These are phyloP conservation scores for Skeletonema marinoi DNA, from an alignment of 108 stramenopile species.

Conservation along the genomic window DNA sequence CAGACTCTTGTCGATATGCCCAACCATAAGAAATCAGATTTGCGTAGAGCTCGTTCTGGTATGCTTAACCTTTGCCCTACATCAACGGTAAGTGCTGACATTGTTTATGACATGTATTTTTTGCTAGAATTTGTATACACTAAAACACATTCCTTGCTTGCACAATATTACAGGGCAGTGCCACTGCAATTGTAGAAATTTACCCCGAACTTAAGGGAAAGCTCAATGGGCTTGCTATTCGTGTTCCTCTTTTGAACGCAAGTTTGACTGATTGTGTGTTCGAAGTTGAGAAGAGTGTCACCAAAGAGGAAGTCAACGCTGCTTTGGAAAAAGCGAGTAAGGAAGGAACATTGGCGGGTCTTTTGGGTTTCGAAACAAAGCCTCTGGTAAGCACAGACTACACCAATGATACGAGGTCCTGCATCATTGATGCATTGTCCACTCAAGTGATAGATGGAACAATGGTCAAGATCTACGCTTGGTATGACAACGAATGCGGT, in stretches of 20 bases:
- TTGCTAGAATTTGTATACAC: not conserved
- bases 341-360: constrained; percentile 80
- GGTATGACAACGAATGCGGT: constrained; percentile 93
- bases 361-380: constrained; percentile 89
- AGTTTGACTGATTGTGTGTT: constrained; percentile 90
- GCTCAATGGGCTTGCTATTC: constrained; percentile 92
- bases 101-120: not conserved
- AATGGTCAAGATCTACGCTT: constrained; percentile 92
- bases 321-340: constrained; percentile 80
- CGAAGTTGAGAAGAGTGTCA: constrained; percentile 78
- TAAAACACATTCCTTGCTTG: not conserved
- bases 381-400: constrained; percentile 92
- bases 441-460: constrained; percentile 95
- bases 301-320: constrained; percentile 86
- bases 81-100: constrained; percentile 59
- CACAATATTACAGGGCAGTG: constrained; percentile 46
- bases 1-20: constrained; percentile 93
- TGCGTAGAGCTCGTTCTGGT: constrained; percentile 89
- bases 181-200: constrained; percentile 94
- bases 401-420: constrained; percentile 86
- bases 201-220: constrained; percentile 96
- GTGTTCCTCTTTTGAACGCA: constrained; percentile 91
- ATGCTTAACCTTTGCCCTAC: constrained; percentile 94
- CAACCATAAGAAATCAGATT: constrained; percentile 89
- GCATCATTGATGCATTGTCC: constrained; percentile 87